Evolutionary conservation across 1,284 basidiomycete species (phyloP).

Genomic region (Ceratobasidium sp.): DNA sequence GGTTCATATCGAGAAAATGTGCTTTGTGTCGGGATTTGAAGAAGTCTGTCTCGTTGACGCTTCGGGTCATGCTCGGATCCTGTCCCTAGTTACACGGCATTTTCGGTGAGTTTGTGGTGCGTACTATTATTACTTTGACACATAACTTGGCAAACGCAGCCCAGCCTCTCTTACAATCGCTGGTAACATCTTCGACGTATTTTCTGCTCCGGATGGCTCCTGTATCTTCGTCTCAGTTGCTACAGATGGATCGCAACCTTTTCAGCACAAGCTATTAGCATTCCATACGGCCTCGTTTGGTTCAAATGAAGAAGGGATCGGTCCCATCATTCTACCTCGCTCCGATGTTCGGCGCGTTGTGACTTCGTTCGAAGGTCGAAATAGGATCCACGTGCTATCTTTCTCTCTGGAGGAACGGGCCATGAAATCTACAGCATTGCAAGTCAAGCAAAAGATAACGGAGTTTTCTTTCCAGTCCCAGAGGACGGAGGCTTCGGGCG

Average conservation of each 20-base stretch:
- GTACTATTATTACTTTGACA: not conserved
- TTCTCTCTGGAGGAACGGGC: conserved; percentile 54
- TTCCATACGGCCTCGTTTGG: conserved; percentile 70
- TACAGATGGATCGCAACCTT: not conserved
- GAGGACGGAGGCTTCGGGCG: not conserved
- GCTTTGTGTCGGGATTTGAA: conserved; percentile 44
- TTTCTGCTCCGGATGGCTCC: conserved; percentile 35
- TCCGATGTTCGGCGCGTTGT: conserved; percentile 52
- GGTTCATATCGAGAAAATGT: conserved; percentile 20
- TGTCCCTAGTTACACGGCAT: conserved; percentile 31
- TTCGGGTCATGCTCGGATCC: conserved; percentile 39
- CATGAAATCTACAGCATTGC: conserved; percentile 60
- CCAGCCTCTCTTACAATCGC: not conserved
- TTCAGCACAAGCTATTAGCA: conserved; percentile 53
- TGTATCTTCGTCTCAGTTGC: conserved; percentile 20
- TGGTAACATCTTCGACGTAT: not conserved
- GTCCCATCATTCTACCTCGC: conserved; percentile 50
- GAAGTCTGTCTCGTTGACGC: conserved; percentile 45
- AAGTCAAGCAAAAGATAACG: conserved; percentile 65
- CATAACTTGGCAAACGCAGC: not conserved
- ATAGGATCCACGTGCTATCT: conserved; percentile 59
- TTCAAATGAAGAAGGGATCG: conserved; percentile 59
- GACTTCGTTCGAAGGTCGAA: conserved; percentile 62
- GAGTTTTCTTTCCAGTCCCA: conserved; percentile 62
- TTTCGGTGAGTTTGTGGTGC: conserved; percentile 21